These are phyloP conservation scores for Acacia crassicarpa DNA, from an alignment of 306 rosid genomes.

Conservation along the genomic window DNA sequence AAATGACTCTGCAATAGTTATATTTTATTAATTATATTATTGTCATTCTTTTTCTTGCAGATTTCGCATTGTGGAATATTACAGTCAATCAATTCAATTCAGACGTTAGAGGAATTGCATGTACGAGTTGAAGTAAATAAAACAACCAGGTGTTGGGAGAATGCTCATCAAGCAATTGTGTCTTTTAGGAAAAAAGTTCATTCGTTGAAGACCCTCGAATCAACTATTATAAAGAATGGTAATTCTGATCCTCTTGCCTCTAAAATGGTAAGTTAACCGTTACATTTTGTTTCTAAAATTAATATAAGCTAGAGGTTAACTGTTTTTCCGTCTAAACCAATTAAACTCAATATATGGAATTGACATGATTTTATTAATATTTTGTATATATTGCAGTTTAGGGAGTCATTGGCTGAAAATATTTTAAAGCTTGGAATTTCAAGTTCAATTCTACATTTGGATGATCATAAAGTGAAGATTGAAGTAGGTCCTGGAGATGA, in stretches of 20 bases:
- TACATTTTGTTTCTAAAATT: not conserved
- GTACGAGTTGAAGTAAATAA: not conserved
- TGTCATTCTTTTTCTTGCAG: not conserved
- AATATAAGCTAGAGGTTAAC: not conserved
- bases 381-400: not conserved
- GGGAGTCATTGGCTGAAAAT: not conserved
- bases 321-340: not conserved
- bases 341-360: too few species aligned
- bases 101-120: not conserved
- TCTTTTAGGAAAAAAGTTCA: not conserved
- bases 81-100: not conserved
- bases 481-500: not conserved
- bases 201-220: not conserved
- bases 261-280: not conserved
- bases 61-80: not conserved
- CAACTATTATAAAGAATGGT: not conserved
- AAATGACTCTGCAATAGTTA: too few species aligned
- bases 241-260: not conserved
- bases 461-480: not conserved
- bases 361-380: too few species aligned
- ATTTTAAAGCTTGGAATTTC: not conserved
- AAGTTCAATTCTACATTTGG: not conserved
- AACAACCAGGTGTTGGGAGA: not conserved
- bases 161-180: not conserved
- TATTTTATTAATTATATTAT: too few species aligned